Evolutionary conservation across 1,284 basidiomycete species (phyloP), one percentile per base, ranked within the genome.

Genomic region (Chiua sp.): DNA sequence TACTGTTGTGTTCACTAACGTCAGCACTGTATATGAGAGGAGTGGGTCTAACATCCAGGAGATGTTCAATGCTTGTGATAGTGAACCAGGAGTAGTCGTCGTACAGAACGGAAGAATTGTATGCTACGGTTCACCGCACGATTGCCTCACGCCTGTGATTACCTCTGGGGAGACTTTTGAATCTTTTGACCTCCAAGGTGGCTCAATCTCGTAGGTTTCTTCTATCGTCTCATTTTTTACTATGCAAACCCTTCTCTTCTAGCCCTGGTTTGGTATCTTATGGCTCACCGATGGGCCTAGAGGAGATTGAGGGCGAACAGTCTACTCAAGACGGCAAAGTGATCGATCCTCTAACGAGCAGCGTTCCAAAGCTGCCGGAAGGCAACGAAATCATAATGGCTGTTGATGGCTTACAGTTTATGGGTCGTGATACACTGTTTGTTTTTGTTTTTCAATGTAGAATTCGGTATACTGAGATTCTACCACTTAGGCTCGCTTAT

Each of bases 371-470:
- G 7, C 74, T 89, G 49, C 63, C 87, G 37, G 79, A 65, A 26
- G 79, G 83, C 18, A 80, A 86, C 26, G 83, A 83, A 28, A 70
- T 91, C 46, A 83, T 90, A 30, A 80, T 81, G 37, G 92, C 88
- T 1, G 82, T 85, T 7, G 93, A 96, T 69, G 92, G 92, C 0
- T 78, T 93, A 18, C 81, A 84, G 56, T 94, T 91, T 67, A 80
- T 80, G 7, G 85, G 86, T 28, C 84, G 92, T 50, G 86, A 93
- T 68, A 83, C 87, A 44, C 73, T 92, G 87, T 91, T 65, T 69
- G 88, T 75, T 47, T 49, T 52, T 50, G 10, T 51, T 56, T 18
- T 33, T 42, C n/a, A 6, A 22, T 46, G 33, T 8, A 7, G 12
- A 10, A 47, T 7, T 46, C 26, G n/a, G 12, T 51, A n/a, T 55